Percentiles rank a stretch among this genome's conserved stretches.
These are phyloP conservation scores for Eragrostis curvula DNA, from an alignment of 176 grass and related monocot species.

Conservation along the genomic window DNA sequence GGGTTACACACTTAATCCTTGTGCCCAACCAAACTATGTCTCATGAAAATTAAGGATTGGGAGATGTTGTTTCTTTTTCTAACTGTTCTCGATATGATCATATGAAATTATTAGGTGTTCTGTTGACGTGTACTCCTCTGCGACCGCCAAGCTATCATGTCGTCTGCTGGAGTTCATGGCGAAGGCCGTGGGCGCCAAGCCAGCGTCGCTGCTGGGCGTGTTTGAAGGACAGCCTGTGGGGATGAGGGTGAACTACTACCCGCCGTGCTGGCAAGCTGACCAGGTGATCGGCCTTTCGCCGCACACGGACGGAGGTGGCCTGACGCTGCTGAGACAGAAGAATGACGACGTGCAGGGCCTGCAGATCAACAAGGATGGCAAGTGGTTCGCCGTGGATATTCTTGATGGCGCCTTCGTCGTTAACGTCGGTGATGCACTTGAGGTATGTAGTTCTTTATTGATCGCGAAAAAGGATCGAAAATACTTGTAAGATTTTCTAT, in stretches of 20 bases:
- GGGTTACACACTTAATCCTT: not conserved
- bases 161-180: constrained; percentile 46
- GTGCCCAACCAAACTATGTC: not conserved
- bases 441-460: constrained; percentile 18
- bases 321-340: constrained; percentile 47
- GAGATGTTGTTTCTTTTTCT: too few relatives aligned
- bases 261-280: constrained; percentile 44
- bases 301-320: constrained; percentile 43
- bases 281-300: constrained; percentile 58
- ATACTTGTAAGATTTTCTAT: too few relatives aligned
- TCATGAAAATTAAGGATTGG: not conserved
- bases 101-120: constrained; percentile 14
- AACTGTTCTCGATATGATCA: too few relatives aligned
- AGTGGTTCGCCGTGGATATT: constrained; percentile 46
- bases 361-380: constrained; percentile 24
- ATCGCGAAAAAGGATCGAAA: too few relatives aligned
- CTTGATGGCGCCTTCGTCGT: constrained; percentile 45
- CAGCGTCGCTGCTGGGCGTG: constrained; percentile 19
- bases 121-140: constrained; percentile 42
- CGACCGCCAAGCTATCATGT: constrained; percentile 5
- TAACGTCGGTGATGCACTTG: constrained; percentile 51
- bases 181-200: constrained; percentile 32
- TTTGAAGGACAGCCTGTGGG: constrained; percentile 28
- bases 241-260: constrained; percentile 61
- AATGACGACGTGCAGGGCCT: constrained; percentile 15